Evolutionary conservation across 2,329 filamentous ascomycete species (phyloP), one percentile per base, ranked within the genome.

Genomic region (Nemania abortiva): DNA sequence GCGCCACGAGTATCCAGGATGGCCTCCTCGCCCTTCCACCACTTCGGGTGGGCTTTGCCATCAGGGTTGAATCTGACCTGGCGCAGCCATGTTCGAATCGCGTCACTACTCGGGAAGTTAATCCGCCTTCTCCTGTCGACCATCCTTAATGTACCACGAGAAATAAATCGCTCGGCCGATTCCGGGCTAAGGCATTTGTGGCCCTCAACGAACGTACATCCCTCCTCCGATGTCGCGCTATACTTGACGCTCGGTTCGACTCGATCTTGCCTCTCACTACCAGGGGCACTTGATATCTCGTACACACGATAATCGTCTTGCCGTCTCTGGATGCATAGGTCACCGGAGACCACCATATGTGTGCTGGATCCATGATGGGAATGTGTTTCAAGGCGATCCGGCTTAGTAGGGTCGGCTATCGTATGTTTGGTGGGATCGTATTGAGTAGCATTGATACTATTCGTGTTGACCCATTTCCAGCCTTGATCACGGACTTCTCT

Each of bases 91-190:
- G 6, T 9, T 34, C 52, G 29, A 5, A 63, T 34, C n/a, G 42
- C 15, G 2, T 56, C 4, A 5, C 31, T 20, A 2, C 39, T 13
- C 1, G 61, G 64, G 2, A 54, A 50, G 1, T 15, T 42, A 22
- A 4, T 4, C 2, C 18, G 3, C 6, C 42, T 10, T 3, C 6
- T n/a, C 4, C 18, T 39, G 2, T 45, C n/a, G 20, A 57, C 50
- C 13, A 39, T 39, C 11, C 24, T 52, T 27, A 74, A 20, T 11
- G 66, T 73, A 34, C 67, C 73, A 10, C 70, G 70, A 1, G 29
- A 58, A 2, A 74, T 70, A 47, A 73, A 72, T 6, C 72, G 70
- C 49, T 70, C 72, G 1, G 70, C 73, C 0, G 66, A 68, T 13
- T 39, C n/a, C 6, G 73, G 70, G 10, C 70, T 74, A 6, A 74